Percentiles rank a stretch among this genome's conserved stretches.
phyloP scores from a whole-genome alignment of 306 rosid genomes.

The Alnus rubra region DNA sequence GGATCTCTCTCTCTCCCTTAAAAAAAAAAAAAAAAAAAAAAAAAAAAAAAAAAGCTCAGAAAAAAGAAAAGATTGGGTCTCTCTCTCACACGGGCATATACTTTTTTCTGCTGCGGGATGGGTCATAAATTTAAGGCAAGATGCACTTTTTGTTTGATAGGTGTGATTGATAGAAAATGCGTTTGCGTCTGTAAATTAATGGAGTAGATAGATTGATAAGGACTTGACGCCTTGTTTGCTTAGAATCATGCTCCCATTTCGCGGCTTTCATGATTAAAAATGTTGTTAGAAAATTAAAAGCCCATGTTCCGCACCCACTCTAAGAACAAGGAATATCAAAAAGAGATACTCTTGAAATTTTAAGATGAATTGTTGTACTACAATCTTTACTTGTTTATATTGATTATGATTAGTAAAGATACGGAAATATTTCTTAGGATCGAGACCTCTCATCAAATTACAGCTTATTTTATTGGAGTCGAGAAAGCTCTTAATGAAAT shows the following conservation, averaged over 20 bases:
- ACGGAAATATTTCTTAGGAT: not conserved
- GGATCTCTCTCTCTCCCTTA: no score
- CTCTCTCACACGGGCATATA: not conserved
- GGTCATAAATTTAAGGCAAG: not conserved
- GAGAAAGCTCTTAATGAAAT: no score
- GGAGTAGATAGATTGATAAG: not conserved
- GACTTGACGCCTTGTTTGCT: constrained; percentile 12
- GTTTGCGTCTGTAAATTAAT: not conserved
- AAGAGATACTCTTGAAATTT: constrained; percentile 9
- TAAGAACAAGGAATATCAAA: constrained; percentile 23
- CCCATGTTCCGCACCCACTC: constrained; percentile 25
- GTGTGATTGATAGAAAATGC: not conserved
- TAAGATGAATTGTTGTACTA: not conserved
- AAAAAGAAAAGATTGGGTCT: not conserved
- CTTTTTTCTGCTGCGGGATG: not conserved
- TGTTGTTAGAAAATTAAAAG: constrained; percentile 27
- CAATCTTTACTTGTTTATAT: not conserved
- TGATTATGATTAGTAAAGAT: not conserved
- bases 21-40: no score
- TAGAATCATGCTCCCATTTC: not conserved
- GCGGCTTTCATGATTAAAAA: constrained; percentile 8
- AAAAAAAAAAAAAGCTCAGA: no score
- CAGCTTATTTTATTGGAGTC: no score
- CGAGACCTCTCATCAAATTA: no score
- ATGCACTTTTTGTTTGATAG: not conserved